Evolutionary conservation across 2,329 filamentous ascomycete species (phyloP).

Genomic region (Pestalotiopsis sp.): DNA sequence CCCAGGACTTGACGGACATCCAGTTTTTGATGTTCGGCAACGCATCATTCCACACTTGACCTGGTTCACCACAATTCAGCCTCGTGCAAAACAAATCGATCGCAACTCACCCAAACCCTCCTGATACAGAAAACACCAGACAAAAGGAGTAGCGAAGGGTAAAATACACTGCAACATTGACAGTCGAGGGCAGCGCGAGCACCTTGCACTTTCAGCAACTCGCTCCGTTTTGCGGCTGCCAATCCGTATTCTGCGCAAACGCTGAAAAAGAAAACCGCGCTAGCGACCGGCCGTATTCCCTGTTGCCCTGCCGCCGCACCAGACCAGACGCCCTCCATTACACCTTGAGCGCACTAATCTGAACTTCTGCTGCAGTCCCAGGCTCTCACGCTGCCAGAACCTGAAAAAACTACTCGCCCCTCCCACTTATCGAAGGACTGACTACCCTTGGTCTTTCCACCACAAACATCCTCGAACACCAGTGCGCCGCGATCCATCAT

Average conservation of each 20-base stretch:
- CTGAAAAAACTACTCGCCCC: constrained; percentile 9
- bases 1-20: too few relatives aligned
- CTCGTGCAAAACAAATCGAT: too few relatives aligned
- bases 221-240: background rate
- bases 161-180: background rate
- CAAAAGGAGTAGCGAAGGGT: too few relatives aligned
- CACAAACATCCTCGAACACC: constrained; percentile 1
- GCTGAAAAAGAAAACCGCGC: background rate
- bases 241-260: background rate
- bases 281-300: background rate
- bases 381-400: background rate
- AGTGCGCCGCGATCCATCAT: constrained; percentile 22
- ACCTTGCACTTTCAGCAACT: background rate
- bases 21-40: too few relatives aligned
- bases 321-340: background rate
- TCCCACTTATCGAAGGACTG: constrained; percentile 12
- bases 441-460: constrained; percentile 9
- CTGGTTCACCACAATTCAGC: too few relatives aligned
- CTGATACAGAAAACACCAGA: too few relatives aligned
- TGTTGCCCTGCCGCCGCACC: background rate
- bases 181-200: background rate
- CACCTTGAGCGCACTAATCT: background rate
- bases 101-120: too few relatives aligned
- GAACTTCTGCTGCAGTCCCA: background rate
- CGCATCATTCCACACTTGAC: too few relatives aligned